Evolutionary conservation across 2,329 filamentous ascomycete genomes (phyloP).

Genomic region (Cytospora mali): DNA sequence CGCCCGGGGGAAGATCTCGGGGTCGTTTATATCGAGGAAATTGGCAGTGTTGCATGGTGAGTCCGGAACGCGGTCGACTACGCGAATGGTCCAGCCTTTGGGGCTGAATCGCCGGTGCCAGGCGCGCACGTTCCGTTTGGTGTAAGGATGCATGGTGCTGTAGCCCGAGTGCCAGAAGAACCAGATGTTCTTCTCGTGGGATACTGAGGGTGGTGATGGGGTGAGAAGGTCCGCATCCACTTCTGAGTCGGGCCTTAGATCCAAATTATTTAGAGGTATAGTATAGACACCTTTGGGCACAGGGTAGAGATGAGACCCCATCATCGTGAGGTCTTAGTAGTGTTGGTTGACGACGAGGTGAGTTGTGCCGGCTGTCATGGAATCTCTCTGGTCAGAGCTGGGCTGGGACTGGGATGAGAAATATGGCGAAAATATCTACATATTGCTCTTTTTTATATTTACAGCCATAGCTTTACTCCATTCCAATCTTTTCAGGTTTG

Average conservation of each 20-base stretch:
- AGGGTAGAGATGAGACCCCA: slow-evolving; percentile 34
- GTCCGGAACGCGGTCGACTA: slow-evolving; percentile 47
- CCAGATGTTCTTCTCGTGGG: slow-evolving; percentile 56
- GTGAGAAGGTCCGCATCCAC: slow-evolving; percentile 47
- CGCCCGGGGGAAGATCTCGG: slow-evolving; percentile 48
- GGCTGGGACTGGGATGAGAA: background rate
- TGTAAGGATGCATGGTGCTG: slow-evolving; percentile 51
- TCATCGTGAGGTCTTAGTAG: slow-evolving; percentile 23
- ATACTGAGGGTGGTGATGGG: slow-evolving; percentile 39
- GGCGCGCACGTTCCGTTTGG: slow-evolving; percentile 54
- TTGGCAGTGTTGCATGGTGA: slow-evolving; percentile 52
- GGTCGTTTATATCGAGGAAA: slow-evolving; percentile 50
- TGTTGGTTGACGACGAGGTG: background rate
- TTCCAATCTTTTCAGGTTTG: background rate
- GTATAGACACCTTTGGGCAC: slow-evolving; percentile 45
- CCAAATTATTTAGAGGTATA: slow-evolving; percentile 45
- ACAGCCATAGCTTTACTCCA: no score
- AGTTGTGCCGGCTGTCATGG: slow-evolving; percentile 5
- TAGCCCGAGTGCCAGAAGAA: slow-evolving; percentile 61
- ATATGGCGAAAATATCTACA: background rate
- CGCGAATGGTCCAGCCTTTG: slow-evolving; percentile 55
- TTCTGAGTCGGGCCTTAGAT: slow-evolving; percentile 49
- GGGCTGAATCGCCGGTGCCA: slow-evolving; percentile 57
- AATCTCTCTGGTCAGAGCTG: background rate
- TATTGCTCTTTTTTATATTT: slow-evolving; percentile 2